Conservation (phyloP, 192 early-diverging fungal species). For the Chytriomyces sp. region DNA sequence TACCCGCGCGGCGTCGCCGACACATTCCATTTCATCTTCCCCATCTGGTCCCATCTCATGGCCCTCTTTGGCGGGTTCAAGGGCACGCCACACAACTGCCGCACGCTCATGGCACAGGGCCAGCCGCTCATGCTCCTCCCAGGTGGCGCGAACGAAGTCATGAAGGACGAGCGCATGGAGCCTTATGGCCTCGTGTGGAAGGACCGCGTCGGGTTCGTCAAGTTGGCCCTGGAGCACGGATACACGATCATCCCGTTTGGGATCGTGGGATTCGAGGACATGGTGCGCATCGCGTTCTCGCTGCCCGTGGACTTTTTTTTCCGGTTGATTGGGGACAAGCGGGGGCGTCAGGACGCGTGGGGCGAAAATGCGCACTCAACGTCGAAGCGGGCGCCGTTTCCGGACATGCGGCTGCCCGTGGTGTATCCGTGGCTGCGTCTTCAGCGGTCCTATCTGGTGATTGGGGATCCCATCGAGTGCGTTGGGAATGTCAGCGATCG, state of each 20-base stretch:
- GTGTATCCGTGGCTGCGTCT: neutral
- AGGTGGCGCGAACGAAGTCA: conserved; percentile 35
- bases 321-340: neutral
- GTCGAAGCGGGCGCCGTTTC: neutral
- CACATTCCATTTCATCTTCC: conserved; percentile 29
- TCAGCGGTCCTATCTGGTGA: conserved; percentile 3
- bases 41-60: conserved; percentile 24
- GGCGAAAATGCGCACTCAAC: neutral
- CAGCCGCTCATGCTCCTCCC: conserved; percentile 33
- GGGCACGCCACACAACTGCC: conserved; percentile 15
- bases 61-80: conserved; percentile 5
- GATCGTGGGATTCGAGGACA: conserved; percentile 33
- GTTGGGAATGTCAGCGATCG: neutral
- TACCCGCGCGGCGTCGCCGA: conserved; percentile 35
- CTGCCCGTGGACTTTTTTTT: neutral
- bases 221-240: conserved; percentile 31
- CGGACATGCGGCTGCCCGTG: neutral
- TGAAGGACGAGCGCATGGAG: conserved; percentile 3
- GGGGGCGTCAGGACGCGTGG: neutral
- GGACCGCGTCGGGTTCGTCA: conserved; percentile 33
- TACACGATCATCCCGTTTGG: conserved; percentile 41
- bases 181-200: conserved; percentile 34
- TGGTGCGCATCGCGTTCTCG: conserved; percentile 8
- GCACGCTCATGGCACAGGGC: conserved; percentile 20
- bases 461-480: conserved; percentile 1